phyloP scores from a whole-genome alignment of 169 alveolate genomes.

The Perkinsus marinus region DNA sequence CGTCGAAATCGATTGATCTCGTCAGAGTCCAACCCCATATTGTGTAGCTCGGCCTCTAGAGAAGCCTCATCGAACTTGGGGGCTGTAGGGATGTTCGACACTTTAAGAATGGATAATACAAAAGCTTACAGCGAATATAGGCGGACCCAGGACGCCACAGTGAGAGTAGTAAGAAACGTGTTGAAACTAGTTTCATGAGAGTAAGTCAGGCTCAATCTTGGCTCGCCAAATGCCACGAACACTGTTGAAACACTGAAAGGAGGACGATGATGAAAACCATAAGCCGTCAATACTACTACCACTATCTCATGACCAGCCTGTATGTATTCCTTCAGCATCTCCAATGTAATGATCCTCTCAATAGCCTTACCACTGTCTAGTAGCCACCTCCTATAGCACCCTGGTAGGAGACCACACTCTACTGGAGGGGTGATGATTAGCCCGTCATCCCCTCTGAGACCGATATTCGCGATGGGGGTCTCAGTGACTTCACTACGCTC shows the following conservation, averaged over 20 bases:
- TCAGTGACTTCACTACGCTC: slow-evolving; percentile 1
- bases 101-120: neutral
- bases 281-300: neutral
- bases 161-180: no score
- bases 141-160: no score
- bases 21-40: neutral
- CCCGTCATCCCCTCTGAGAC: neutral
- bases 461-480: neutral
- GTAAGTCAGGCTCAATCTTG: no score
- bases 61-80: neutral
- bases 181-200: no score
- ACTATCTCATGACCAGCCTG: neutral
- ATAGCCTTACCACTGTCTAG: neutral
- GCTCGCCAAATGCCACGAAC: neutral
- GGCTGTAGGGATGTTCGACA: neutral
- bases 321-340: neutral
- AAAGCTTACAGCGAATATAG: neutral
- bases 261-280: neutral
- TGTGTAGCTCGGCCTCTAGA: neutral
- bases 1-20: neutral
- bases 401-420: neutral
- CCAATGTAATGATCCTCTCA: neutral
- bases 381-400: neutral
- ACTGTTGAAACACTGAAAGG: neutral
- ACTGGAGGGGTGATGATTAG: neutral